phyloP scores from a whole-genome alignment of 306 rosid genomes.

The Mimosa pudica region DNA sequence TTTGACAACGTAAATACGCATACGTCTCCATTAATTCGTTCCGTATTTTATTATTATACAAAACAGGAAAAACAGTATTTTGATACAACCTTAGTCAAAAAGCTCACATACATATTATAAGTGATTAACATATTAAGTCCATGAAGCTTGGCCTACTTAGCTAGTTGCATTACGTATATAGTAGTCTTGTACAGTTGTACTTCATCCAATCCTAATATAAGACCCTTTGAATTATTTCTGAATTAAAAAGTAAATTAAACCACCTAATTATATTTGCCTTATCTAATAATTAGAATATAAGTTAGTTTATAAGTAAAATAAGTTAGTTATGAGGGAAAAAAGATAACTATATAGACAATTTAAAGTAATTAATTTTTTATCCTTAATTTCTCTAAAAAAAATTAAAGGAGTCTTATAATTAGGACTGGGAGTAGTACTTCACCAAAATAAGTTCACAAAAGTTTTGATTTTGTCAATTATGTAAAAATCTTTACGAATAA shows the following conservation, averaged over 20 bases:
- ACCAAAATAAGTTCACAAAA: not conserved
- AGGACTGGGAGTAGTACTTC: not conserved
- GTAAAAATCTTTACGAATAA: not conserved
- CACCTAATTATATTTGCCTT: no score
- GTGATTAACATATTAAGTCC: not conserved
- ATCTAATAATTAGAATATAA: no score
- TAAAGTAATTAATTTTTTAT: no score
- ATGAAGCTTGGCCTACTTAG: not conserved
- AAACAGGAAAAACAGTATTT: not conserved
- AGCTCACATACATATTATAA: not conserved
- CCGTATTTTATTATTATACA: not conserved
- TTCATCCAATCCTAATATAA: no score
- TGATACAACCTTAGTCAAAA: slow-evolving; percentile 30
- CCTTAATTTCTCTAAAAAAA: no score
- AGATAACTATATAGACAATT: no score
- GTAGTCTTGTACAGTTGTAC: not conserved
- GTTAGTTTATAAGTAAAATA: no score
- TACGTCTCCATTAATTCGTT: not conserved
- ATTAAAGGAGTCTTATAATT: no score
- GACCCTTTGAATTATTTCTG: no score
- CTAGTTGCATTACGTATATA: not conserved
- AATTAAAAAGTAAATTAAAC: no score
- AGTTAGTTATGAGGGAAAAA: no score
- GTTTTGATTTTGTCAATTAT: not conserved
- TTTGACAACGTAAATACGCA: not conserved